Evolutionary conservation across 805 yeast genomes (phyloP), one percentile per base, ranked within the genome.

Genomic region (Barnettozyma populi): DNA sequence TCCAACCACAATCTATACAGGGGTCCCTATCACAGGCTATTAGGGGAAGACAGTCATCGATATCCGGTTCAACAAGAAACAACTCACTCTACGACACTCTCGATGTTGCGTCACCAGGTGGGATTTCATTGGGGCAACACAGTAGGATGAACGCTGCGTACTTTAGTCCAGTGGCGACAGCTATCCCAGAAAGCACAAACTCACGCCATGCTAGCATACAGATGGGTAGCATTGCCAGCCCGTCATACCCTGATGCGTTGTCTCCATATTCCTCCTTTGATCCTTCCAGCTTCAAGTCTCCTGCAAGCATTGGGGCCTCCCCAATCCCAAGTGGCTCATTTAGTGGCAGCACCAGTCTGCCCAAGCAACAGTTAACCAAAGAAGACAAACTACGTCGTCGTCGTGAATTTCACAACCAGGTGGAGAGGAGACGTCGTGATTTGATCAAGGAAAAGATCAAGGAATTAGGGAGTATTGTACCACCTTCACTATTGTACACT

Each of bases 401-500:
- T 52, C 71, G 96, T 50, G 96, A 90, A 61, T 83, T 89, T 52
- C 98, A 90, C 65, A 90, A 90, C 62, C 96, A 96, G 1, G 97
- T 90, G 5, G 98, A 90, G 65, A 76, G 97, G 57, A 75, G 96
- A 56, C 76, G 98, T 61, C 75, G 98, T 52, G 98, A 92, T 64
- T 73, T 88, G 56, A 90, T 90, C 60, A 90, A 90, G 63, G 95
- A 86, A 59, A 81, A 87, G 57, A 90, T 90, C 52, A 84, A 85
- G 61, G 96, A 88, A 57, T 70, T 90, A 57, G 92, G 95, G 1
- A 67, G 76, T 21, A 71, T 90, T 43, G 86, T 90, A 1, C 97
- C 97, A 1, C 92, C 89, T 1, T 73, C 85, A 3, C 63, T 86
- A 51, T 64, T 86, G 21, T 68, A 74, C 41, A 67, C 68, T 45